Evolutionary conservation across 169 alveolate genomes (phyloP), one percentile per base, ranked within the genome.

Genomic region (Plasmodium fragile): DNA sequence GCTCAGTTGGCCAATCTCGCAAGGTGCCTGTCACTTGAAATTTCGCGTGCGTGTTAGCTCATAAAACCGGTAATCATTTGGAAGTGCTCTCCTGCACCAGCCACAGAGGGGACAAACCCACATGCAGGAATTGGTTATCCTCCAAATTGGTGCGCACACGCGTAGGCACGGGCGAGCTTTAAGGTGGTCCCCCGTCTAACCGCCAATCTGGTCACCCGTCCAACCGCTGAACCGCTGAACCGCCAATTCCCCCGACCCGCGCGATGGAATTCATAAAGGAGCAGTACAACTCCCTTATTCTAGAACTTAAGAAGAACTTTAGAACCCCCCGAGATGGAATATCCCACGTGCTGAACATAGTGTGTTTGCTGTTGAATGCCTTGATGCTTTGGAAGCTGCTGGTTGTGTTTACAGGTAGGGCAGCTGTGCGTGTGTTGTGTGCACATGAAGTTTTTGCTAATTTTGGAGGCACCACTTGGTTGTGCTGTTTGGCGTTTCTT

Each of bases 361-460:
- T 39, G 77, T 84, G 92, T 6, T 72, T 84, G 78, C 65, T 84
- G 25, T 82, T 84, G 41, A 83, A 83, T 32, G 92, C 92, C 11
- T 72, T 83, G 82, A 83, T 83, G 92, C 71, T 83, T n/a, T 83
- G 92, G 92, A 83, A 83, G 65, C 59, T 83, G 8, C 55, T 83
- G 13, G 92, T 83, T n/a, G 78, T 72, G 10, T 30, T 43, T 7
- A 83, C 92, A 83, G 92, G 92, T 83, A 71, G 18, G 30, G 4
- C 10, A 52, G 7, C 59, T 10, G n/a, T 3, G 53, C 4, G 53
- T 77, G 53, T 77, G 53, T 34, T 77, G 53, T 34, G 53, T 77
- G 39, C 30, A 77, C 28, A 10, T 77, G 30, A 13, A 25, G 16
- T 22, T 36, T 45, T 45, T 80, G n/a, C 41, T 25, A 43, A 28